phyloP scores from a whole-genome alignment of 352 stramenopile species.

The Pythium sukuiense region DNA sequence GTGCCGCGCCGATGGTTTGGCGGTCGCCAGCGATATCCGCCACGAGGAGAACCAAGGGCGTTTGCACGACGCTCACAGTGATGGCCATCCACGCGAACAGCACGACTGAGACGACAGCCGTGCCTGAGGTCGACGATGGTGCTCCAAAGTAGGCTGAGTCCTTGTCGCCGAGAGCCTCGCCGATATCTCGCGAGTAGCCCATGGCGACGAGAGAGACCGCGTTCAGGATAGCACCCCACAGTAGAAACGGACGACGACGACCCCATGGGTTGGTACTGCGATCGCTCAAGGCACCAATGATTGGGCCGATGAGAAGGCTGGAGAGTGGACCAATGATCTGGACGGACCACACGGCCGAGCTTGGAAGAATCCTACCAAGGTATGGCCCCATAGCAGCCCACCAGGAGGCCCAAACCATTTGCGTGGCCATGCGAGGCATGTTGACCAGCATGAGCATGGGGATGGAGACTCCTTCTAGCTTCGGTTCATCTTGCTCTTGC shows the following conservation, averaged over 20 bases:
- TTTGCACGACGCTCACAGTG: constrained; percentile 47
- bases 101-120: constrained; percentile 37
- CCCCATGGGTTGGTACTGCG: constrained; percentile 31
- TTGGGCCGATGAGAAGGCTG: constrained; percentile 46
- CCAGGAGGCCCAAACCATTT: constrained; percentile 39
- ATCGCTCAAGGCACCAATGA: constrained; percentile 49
- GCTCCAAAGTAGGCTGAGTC: constrained; percentile 19
- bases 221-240: neutral
- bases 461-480: constrained; percentile 23
- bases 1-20: neutral
- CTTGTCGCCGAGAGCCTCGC: constrained; percentile 41
- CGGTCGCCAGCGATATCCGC: neutral
- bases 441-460: constrained; percentile 42
- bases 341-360: constrained; percentile 46
- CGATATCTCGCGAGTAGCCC: constrained; percentile 42
- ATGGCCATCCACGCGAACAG: constrained; percentile 66
- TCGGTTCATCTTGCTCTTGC: neutral
- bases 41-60: constrained; percentile 40
- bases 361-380: constrained; percentile 47
- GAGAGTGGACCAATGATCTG: constrained; percentile 52
- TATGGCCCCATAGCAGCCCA: constrained; percentile 57
- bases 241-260: neutral
- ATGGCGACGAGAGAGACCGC: neutral
- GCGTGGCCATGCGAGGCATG: constrained; percentile 52
- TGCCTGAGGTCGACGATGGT: constrained; percentile 37